Conservation (phyloP, 495 filamentous ascomycete species). For the Penicillium nucicola region DNA sequence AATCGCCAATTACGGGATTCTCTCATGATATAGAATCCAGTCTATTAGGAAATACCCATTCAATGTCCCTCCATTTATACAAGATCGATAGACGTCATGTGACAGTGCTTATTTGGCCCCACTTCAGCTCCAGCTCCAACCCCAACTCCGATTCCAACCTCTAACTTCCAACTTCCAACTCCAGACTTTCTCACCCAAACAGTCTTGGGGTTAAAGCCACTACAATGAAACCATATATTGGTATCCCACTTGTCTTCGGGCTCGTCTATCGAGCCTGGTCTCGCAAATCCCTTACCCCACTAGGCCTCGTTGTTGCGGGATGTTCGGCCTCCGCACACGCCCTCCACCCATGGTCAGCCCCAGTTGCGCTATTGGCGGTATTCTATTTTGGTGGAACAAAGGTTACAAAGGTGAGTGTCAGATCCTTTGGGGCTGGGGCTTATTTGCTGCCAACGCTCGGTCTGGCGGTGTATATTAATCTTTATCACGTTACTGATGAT, state of each 20-base stretch:
- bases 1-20: too few relatives aligned
- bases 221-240: conserved; percentile 68
- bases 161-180: too few relatives aligned
- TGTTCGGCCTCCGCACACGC: conserved; percentile 78
- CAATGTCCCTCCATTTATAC: too few relatives aligned
- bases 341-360: conserved; percentile 86
- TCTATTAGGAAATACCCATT: too few relatives aligned
- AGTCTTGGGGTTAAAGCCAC: not conserved
- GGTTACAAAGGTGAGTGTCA: conserved; percentile 68
- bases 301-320: conserved; percentile 64
- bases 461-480: not conserved
- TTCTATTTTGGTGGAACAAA: conserved; percentile 86
- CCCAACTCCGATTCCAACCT: not conserved
- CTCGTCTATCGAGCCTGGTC: conserved; percentile 69
- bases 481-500: conserved; percentile 1
- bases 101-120: conserved; percentile 9
- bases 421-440: not conserved
- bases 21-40: too few relatives aligned
- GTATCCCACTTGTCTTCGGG: conserved; percentile 58
- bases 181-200: not conserved
- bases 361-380: conserved; percentile 73
- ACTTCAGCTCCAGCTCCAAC: conserved; percentile 5
- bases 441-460: too few relatives aligned
- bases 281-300: conserved; percentile 72
- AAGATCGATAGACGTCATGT: not conserved